These are phyloP conservation scores for Leishmania amazonensis DNA, from an alignment of 208 protist species.

Conservation along the genomic window DNA sequence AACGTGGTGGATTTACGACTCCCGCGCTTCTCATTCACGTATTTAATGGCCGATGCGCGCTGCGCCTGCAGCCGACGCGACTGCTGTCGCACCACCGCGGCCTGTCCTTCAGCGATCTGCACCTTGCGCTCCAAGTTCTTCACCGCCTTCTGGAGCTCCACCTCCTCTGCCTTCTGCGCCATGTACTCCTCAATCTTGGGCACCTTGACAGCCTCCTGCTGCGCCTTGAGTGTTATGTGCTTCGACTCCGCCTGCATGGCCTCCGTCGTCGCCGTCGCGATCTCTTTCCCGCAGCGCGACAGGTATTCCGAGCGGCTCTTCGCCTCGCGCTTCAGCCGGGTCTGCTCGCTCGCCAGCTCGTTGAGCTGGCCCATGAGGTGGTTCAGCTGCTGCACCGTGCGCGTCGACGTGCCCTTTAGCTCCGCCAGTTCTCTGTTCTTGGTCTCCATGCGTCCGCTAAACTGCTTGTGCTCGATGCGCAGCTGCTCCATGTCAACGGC, in stretches of 20 bases:
- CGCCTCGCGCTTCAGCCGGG: slow-evolving; percentile 82
- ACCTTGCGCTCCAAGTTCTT: slow-evolving; percentile 92
- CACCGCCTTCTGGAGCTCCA: slow-evolving; percentile 87
- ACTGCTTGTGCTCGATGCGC: slow-evolving; percentile 96
- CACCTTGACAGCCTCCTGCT: slow-evolving; percentile 90
- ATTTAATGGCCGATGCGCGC: slow-evolving; percentile 34
- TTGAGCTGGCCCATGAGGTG: slow-evolving; percentile 87
- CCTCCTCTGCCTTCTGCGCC: slow-evolving; percentile 92
- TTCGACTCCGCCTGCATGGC: slow-evolving; percentile 67
- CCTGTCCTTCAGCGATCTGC: slow-evolving; percentile 89
- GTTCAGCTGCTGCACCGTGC: slow-evolving; percentile 93
- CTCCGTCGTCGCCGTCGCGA: slow-evolving; percentile 68
- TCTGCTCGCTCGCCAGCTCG: slow-evolving; percentile 83
- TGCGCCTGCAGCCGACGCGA: slow-evolving; percentile 40
- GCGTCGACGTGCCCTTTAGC: slow-evolving; percentile 95
- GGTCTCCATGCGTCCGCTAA: slow-evolving; percentile 93
- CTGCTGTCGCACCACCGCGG: slow-evolving; percentile 66
- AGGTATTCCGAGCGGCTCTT: slow-evolving; percentile 83
- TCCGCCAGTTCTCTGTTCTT: slow-evolving; percentile 94
- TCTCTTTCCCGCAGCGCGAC: slow-evolving; percentile 59
- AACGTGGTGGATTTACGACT: background rate
- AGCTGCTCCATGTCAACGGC: slow-evolving; percentile 96
- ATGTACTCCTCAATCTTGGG: slow-evolving; percentile 95
- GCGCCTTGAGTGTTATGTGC: slow-evolving; percentile 71
- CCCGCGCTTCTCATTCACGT: slow-evolving; percentile 34